These are phyloP conservation scores for Biscogniauxia sp. DNA, from an alignment of 2,329 filamentous ascomycete genomes.

Conservation along the genomic window DNA sequence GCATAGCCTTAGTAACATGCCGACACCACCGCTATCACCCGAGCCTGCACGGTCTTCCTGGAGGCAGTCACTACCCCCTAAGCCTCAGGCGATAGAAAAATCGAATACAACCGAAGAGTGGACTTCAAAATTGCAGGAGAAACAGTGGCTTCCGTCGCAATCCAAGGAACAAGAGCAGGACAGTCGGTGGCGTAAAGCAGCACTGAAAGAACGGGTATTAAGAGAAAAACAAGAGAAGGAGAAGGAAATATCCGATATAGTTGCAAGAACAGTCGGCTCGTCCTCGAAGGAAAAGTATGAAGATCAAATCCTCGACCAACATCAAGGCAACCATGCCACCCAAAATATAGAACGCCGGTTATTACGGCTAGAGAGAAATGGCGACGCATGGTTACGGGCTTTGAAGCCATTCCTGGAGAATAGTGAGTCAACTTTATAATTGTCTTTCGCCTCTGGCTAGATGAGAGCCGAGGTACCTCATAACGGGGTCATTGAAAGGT, in stretches of 20 bases:
- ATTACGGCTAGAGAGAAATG: conserved; percentile 16
- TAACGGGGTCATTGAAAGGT: neutral
- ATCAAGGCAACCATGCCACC: conserved; percentile 8
- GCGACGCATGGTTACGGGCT: conserved; percentile 20
- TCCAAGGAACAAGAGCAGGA: conserved; percentile 7
- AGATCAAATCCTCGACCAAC: neutral
- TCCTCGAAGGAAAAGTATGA: conserved; percentile 5
- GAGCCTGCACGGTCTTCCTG: conserved; percentile 8
- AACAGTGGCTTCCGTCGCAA: conserved; percentile 10
- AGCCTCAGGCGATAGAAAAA: neutral
- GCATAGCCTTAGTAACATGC: conserved; percentile 22
- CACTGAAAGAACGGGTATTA: conserved; percentile 17
- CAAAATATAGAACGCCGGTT: conserved; percentile 19
- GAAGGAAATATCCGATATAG: conserved; percentile 22
- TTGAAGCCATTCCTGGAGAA: conserved; percentile 21
- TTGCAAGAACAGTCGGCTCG: conserved; percentile 16
- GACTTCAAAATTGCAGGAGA: conserved; percentile 1
- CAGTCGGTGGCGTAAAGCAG: conserved; percentile 8
- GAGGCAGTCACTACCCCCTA: conserved; percentile 16
- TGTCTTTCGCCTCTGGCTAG: neutral
- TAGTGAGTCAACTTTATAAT: neutral
- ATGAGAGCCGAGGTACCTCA: neutral
- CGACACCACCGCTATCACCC: conserved; percentile 18
- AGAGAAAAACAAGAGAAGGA: conserved; percentile 22
- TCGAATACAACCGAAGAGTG: conserved; percentile 1